Evolutionary conservation across 2,329 filamentous ascomycete species (phyloP), one percentile per base, ranked within the genome.

Genomic region (Fusarium chlamydosporum): DNA sequence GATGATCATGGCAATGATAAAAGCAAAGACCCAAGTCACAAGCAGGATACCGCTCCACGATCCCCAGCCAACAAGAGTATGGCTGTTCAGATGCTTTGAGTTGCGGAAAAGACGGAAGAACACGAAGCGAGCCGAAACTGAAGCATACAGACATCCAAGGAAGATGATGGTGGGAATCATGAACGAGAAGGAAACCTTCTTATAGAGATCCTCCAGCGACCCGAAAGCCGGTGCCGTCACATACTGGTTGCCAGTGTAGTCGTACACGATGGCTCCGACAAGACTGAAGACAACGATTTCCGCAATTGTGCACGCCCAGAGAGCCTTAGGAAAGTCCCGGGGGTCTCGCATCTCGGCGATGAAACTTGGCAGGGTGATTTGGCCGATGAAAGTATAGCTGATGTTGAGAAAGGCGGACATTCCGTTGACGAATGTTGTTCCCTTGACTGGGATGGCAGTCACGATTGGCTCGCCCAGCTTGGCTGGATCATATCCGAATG

Each of bases 121-220:
- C 74, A 97, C 83, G 81, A 97, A 97, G 31, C 94, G 91, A 1
- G 92, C 91, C 6, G 93, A 94, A 2, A 97, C 93, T 0, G 92
- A 96, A 15, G 94, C 94, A 77, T 97, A 97, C 18, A 97, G 80
- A 1, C 96, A 93, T 9, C 94, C 94, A 6, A 97, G 81, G 82
- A 97, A 97, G 76, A 97, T 93, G 69, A 97, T 86, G 0, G 94
- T 97, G 0, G 94, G 94, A 33, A 97, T 91, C 94, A 97, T 97
- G 82, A 97, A 97, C 13, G 91, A 94, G 80, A 97, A 97, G 0
- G 92, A 88, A 3, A 96, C 86, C 82, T 97, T 97, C 82, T 96
- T 94, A 82, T 91, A 96, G 3, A 91, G 83, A 46, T 92, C 88
- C 41, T 91, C 85, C 23, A 97, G 83, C 1, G 92, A 94, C 12